Evolutionary conservation across 495 filamentous ascomycete genomes (phyloP), one percentile per base, ranked within the genome.

Genomic region (Hypoxylon rickii): DNA sequence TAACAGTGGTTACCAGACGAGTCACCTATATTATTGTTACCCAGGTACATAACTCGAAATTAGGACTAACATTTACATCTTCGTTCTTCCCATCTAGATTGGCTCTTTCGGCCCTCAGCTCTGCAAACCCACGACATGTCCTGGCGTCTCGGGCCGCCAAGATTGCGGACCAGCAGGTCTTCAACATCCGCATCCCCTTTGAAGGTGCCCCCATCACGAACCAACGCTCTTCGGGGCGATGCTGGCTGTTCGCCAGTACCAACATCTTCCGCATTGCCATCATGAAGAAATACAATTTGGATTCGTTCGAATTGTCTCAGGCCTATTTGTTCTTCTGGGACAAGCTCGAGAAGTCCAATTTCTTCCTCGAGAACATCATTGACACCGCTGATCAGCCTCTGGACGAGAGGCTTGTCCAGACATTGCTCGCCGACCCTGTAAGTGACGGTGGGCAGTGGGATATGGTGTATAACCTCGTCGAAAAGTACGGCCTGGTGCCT

Each of bases 241-340:
- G 90, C 75, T 96, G 90, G 90, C 80, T 95, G 41, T 96, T 96
- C 61, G 91, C 91, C 5, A 76, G 84, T 19, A 92, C 89, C 7
- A 96, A 96, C 63, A 84, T 94, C 44, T 93, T 95, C 71, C 89
- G 90, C 7, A 77, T 95, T 3, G 86, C 89, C 0, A 72, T 95
- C 31, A 94, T 94, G 82, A 85, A 88, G 66, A 83, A 85, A 58
- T 88, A 93, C 67, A 81, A 83, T 40, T 80, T 95, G 7, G 73
- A 80, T n/a, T 73, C 80, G n/a, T 77, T 92, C 66, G 87, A 96
- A 74, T 80, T 96, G 1, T 89, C 84, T 26, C 91, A 96, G 63
- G 82, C 86, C 1, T 96, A 94, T 62, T 80, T 95, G n/a, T 94
- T 92, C 76, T 96, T 89, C 80, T 95, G 88, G 85, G 90, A 96